Conservation (phyloP, 495 filamentous ascomycete species). For the Penicillium parvum region DNA sequence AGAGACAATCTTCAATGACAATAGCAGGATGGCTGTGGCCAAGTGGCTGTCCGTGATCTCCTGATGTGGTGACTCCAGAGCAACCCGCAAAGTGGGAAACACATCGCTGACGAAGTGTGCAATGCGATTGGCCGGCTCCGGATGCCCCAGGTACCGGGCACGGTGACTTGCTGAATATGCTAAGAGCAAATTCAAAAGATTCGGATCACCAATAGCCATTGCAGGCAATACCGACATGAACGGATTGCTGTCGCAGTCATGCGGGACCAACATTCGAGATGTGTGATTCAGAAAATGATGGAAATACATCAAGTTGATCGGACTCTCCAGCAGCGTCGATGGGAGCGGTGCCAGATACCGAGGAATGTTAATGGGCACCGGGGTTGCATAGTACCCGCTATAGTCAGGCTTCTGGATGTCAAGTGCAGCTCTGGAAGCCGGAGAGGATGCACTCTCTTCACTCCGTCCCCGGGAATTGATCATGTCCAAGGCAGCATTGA, state of each 20-base stretch:
- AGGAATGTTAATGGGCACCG: slow-evolving; percentile 65
- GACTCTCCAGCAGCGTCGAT: slow-evolving; percentile 61
- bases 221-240: slow-evolving; percentile 66
- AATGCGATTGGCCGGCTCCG: slow-evolving; percentile 73
- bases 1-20: slow-evolving; percentile 81
- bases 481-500: slow-evolving; percentile 35
- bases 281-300: slow-evolving; percentile 83
- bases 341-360: slow-evolving; percentile 63
- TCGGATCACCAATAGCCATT: slow-evolving; percentile 65
- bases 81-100: slow-evolving; percentile 66
- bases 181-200: slow-evolving; percentile 72
- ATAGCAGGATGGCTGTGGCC: slow-evolving; percentile 81
- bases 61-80: slow-evolving; percentile 52
- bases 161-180: slow-evolving; percentile 82
- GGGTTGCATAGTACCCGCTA: slow-evolving; percentile 61
- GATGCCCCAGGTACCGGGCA: slow-evolving; percentile 67
- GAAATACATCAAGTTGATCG: slow-evolving; percentile 72
- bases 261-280: slow-evolving; percentile 67
- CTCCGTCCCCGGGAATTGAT: slow-evolving; percentile 20
- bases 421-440: slow-evolving; percentile 1
- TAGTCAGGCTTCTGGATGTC: slow-evolving; percentile 12
- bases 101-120: slow-evolving; percentile 75
- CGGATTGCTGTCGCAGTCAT: slow-evolving; percentile 71
- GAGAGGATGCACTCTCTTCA: slow-evolving; percentile 6
- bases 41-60: slow-evolving; percentile 71